A percentile compares a stretch with the other conserved stretches of the same genome.
Conservation (phyloP, 2,329 filamentous ascomycete species). For the Cytospora leucostoma region DNA sequence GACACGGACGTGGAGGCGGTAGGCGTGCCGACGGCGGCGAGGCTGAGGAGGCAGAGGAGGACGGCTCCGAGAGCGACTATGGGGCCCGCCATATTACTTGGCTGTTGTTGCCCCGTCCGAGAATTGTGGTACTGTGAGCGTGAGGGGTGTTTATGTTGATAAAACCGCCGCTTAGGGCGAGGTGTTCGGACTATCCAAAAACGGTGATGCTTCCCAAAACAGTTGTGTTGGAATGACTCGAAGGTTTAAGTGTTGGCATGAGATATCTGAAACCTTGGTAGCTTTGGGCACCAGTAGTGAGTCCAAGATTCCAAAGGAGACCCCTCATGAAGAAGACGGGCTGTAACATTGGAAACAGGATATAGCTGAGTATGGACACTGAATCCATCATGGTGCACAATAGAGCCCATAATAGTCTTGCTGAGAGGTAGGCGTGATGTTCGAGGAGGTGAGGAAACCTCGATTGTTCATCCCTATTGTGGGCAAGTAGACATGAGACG, state of each 20-base stretch:
- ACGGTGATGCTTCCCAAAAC: neutral
- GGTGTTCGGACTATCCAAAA: neutral
- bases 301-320: neutral
- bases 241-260: neutral
- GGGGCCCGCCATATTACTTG: slow-evolving; percentile 9
- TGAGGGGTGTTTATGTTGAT: too few relatives aligned
- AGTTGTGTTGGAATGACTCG: neutral
- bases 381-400: neutral
- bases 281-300: neutral
- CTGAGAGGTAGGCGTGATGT: neutral
- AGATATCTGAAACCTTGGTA: neutral
- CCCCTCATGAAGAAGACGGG: neutral
- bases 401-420: neutral
- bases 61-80: neutral
- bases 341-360: neutral
- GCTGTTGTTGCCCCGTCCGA: neutral
- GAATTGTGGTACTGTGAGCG: too few relatives aligned
- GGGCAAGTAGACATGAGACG: neutral
- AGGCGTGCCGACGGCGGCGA: slow-evolving; percentile 9
- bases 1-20: neutral
- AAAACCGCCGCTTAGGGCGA: neutral
- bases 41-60: slow-evolving; percentile 4
- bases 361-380: neutral
- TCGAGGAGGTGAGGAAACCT: neutral
- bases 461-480: neutral